Percentiles rank a stretch among this genome's conserved stretches.
phyloP scores from a whole-genome alignment of 495 filamentous ascomycete genomes.

The Zalerion maritima region DNA sequence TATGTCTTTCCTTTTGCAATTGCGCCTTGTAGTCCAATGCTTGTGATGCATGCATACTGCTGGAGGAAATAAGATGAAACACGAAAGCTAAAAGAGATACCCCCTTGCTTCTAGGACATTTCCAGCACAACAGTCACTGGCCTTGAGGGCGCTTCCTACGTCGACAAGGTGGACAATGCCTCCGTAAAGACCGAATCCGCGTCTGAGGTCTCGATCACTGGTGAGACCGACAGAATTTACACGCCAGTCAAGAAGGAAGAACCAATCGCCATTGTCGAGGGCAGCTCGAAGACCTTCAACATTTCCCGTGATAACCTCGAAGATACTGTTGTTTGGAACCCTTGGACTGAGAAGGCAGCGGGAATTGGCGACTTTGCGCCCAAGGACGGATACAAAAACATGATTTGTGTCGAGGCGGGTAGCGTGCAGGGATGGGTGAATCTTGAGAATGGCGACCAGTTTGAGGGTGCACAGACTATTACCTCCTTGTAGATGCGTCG shows the following conservation, averaged over 20 bases:
- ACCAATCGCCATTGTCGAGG: conserved; percentile 41
- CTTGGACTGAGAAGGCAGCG: conserved; percentile 72
- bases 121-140: conserved; percentile 49
- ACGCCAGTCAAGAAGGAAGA: conserved; percentile 45
- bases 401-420: conserved; percentile 90
- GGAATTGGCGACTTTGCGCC: conserved; percentile 80
- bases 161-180: conserved; percentile 63
- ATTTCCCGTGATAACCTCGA: conserved; percentile 65
- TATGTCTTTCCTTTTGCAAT: conserved; percentile 32
- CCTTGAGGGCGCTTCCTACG: conserved; percentile 57
- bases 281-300: conserved; percentile 47
- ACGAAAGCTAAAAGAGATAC: no score
- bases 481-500: no score
- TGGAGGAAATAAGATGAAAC: no score
- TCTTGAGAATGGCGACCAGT: conserved; percentile 73
- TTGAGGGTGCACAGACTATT: conserved; percentile 80
- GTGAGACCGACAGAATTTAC: conserved; percentile 67
- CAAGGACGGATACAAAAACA: conserved; percentile 74
- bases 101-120: conserved; percentile 47
- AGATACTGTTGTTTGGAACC: conserved; percentile 95
- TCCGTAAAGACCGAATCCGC: conserved; percentile 41
- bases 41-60: conserved; percentile 1
- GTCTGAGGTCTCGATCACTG: conserved; percentile 41
- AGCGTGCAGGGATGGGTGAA: conserved; percentile 66
- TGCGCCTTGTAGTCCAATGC: conserved; percentile 2